Conservation (phyloP, 331 rosid genomes). For the Malus hybrid region DNA sequence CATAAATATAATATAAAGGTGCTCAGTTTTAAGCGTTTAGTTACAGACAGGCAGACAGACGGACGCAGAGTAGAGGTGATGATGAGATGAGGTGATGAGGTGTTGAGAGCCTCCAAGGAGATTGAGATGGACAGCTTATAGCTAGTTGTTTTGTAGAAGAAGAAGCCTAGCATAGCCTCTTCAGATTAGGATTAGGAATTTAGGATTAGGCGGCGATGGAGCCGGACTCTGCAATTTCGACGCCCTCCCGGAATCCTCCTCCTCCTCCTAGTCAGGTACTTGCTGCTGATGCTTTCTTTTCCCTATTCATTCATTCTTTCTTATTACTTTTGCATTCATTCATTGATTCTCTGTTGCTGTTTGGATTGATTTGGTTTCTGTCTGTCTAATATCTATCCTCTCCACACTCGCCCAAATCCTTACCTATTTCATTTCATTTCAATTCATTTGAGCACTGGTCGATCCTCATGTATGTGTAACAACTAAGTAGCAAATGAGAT, state of each 20-base stretch:
- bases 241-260: slow-evolving; percentile 23
- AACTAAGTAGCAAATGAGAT: not conserved
- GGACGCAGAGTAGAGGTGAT: not conserved
- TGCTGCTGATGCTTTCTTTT: not conserved
- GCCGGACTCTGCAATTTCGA: slow-evolving; percentile 41
- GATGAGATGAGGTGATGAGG: not conserved
- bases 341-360: not conserved
- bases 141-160: not conserved
- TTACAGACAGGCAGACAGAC: not conserved
- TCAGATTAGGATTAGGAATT: not conserved
- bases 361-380: not conserved
- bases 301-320: not conserved
- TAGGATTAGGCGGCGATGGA: slow-evolving; percentile 32
- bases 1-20: too few relatives aligned
- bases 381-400: not conserved
- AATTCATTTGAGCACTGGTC: not conserved
- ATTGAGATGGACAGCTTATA: not conserved
- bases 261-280: not conserved
- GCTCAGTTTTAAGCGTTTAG: not conserved
- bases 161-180: not conserved
- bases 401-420: not conserved
- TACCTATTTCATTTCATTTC: not conserved
- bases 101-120: not conserved
- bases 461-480: not conserved
- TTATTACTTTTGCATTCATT: not conserved